Base-by-base conservation (phyloP, 768 basidiomycete genomes). In the Suillus luteus region DNA sequence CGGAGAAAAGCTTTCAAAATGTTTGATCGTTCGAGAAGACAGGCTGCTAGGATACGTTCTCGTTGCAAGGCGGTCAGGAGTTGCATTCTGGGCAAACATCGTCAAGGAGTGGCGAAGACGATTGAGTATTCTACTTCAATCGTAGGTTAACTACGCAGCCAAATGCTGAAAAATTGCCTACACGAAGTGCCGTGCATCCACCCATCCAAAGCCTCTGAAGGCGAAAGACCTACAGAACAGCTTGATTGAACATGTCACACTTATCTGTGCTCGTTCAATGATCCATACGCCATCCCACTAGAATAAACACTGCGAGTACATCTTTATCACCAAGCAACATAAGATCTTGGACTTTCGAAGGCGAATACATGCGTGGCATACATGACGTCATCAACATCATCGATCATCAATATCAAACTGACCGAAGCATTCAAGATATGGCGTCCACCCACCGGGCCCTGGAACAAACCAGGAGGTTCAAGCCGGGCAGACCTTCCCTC, bases 71-170 rank as follows among this genome's bases (percentile, higher is more conserved):
- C n/a, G n/a, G n/a, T n/a, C n/a, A 58, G 57, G 57, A 41, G 27
- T 3, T 19, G 6, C 38, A 40, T 57, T 24, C n/a, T n/a, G n/a
- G n/a, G n/a, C n/a, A n/a, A n/a, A n/a, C n/a, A n/a, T n/a, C n/a
- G 55, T 37, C 40, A 40, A 58, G 55, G 55, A 58, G 55, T 22
- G 24, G 55, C 10, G 55, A 58, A 58, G 55, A 58, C 24, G 40
- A 58, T 40, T 58, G 55, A 38, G 38, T 58, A 15, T 58, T 58
- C 38, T 58, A 58, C 14, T 58, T 58, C 17, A 38, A 40, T 40
- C n/a, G 24, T 38, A 27, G 55, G 55, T 5, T 6, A 24, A 27
- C 15, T 15, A 57, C n/a, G 19, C 2, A 5, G 54, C 12, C 12
- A 22, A n/a, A n/a, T 37, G 52, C 4, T 51, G 14, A 51, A 31